Base-by-base conservation (phyloP, 23 red algal genomes). In the Chondrus crispus region DNA sequence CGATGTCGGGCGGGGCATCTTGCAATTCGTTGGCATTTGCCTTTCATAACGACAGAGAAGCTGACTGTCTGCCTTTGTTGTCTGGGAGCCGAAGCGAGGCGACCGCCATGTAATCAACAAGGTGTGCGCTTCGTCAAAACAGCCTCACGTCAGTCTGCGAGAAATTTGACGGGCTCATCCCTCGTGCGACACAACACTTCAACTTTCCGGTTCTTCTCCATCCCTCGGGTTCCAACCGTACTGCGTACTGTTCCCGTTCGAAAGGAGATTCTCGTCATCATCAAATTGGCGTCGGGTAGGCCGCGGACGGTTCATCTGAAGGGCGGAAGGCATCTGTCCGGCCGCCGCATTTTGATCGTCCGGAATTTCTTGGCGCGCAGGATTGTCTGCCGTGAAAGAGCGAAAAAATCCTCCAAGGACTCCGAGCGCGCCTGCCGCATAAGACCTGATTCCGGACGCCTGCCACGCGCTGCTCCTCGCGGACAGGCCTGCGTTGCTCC, bases 191-290 rank as follows among this genome's bases (percentile, higher is more conserved):
- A n/a, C n/a, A n/a, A n/a, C n/a, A n/a, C n/a, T n/a, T n/a, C n/a
- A n/a, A n/a, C n/a, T n/a, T n/a, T n/a, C n/a, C n/a, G n/a, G 29
- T 39, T 77, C 44, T 16, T 77, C 71, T 8, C 28, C 44, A 46
- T 77, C 13, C 10, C 38, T 20, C 44, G 71, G 44, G 22, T 77
- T 77, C 71, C 71, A 77, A 16, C 71, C 71, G 43, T 46, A 77
- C 44, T 77, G 71, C 37, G 71, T 77, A 48, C 71, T 77, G 43
- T 77, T 77, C 8, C 71, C 71, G 38, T 77, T 77, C 13, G 71
- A 77, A 26, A 77, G 43, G 29, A 42, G 43, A 14, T 46, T 46
- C 11, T 77, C 38, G 43, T 77, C 71, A 77, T 77, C 38, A 11
- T 77, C 71, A 24, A 24, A 9, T 0, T 35, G n/a, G 26, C 26